A percentile compares a stretch with the other conserved stretches of the same genome.
Conservation (phyloP, 805 yeast species). For the Saccharomycopsis microspora region DNA sequence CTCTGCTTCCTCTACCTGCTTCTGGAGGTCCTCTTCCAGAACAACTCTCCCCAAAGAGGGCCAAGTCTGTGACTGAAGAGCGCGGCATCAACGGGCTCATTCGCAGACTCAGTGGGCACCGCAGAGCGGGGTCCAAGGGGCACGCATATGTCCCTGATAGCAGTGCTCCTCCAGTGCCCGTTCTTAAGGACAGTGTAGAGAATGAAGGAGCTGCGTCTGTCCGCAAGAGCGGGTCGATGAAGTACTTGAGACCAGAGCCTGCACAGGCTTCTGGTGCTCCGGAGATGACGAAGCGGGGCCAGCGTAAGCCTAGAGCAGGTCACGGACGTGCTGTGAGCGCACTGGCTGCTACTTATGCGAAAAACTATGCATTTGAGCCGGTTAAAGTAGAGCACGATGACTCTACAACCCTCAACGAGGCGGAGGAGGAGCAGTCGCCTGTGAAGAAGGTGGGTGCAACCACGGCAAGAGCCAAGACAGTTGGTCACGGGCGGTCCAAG, state of each 20-base stretch:
- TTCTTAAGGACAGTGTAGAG: not conserved
- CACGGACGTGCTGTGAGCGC: conserved; percentile 17
- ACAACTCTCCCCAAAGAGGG: conserved; percentile 15
- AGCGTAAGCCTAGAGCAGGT: conserved; percentile 8
- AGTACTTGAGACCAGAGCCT: not conserved
- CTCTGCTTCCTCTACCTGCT: not conserved
- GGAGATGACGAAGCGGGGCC: conserved; percentile 9
- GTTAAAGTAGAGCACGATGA: not conserved
- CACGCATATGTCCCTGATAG: conserved; percentile 15
- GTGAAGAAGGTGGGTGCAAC: conserved; percentile 32
- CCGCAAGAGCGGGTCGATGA: conserved; percentile 13
- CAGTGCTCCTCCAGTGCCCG: conserved; percentile 17
- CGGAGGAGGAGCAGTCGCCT: conserved; percentile 34
- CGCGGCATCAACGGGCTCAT: conserved; percentile 19
- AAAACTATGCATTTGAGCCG: not conserved
- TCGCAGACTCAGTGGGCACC: conserved; percentile 24
- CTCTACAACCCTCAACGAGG: not conserved
- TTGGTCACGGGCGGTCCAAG: conserved; percentile 68
- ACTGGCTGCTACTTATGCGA: conserved; percentile 15
- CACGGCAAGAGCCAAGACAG: conserved; percentile 78
- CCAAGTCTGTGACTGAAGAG: conserved; percentile 8
- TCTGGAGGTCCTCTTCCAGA: conserved; percentile 3
- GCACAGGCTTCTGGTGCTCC: not conserved
- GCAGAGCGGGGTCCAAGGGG: conserved; percentile 5
- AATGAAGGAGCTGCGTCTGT: not conserved